Evolutionary conservation across 805 yeast species (phyloP), one percentile per base, ranked within the genome.

Genomic region (Cyberlindnera petersonii): DNA sequence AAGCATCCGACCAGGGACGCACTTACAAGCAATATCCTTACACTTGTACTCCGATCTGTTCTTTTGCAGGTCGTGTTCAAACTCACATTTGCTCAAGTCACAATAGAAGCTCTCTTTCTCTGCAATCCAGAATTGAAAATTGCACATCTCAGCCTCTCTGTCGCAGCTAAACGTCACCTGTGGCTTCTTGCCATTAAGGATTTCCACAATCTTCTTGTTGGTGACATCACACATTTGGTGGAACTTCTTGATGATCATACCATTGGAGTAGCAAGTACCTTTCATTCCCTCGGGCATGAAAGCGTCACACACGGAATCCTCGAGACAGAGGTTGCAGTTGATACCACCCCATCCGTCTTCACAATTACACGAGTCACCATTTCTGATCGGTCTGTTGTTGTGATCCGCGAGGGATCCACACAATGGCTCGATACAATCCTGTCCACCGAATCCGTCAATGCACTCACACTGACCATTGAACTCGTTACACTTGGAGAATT

Each of bases 121-220:
- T 50, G 82, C 96, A 47, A 93, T 86, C 98, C 98, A 93, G 58
- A 93, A 87, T 61, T 93, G 98, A 64, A 93, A 87, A 58, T 87
- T 79, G 64, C 98, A 93, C 9, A 61, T 61, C 14, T 64, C 72
- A 0, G 76, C 65, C 1, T 82, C 72, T 51, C 70, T 76, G 56
- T 86, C 79, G 66, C 98, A 93, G 27, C 87, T 75, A 63, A 93
- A 91, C 0, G 96, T 88, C 4, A 86, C 96, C 56, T 91, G 95
- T 2, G 98, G 98, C 37, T 71, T 73, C 60, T 78, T 75, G 0
- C 96, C 96, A 14, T 78, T 69, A 48, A 93, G 68, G 33, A 91
- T 82, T 41, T 82, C 79, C 30, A 87, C 69, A 48, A 93, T 89
- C 61, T 91, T 93, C 44, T 79, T 70, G 56, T 83, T 91, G 15